Conservation (phyloP, 805 yeast genomes). For the Metschnikowia cerradonensis region DNA sequence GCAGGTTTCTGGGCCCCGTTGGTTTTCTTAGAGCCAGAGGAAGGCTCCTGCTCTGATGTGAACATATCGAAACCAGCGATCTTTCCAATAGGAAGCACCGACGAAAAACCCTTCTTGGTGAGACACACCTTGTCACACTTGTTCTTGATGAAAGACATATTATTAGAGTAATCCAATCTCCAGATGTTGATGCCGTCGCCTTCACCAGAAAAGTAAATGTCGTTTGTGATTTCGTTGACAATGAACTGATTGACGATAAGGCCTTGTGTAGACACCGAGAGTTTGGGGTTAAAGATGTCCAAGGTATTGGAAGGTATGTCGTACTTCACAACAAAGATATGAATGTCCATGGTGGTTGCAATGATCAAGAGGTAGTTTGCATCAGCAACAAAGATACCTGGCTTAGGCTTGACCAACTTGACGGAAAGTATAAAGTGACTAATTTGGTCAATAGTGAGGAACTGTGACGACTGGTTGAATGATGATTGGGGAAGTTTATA, state of each 20-base stretch:
- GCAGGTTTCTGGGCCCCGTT: constrained; percentile 7
- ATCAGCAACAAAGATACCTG: constrained; percentile 71
- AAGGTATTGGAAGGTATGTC: constrained; percentile 42
- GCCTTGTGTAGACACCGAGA: constrained; percentile 78
- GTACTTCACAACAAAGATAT: constrained; percentile 68
- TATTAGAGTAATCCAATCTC: constrained; percentile 79
- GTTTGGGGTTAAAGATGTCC: constrained; percentile 76
- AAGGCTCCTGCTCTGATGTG: constrained; percentile 20
- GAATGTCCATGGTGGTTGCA: constrained; percentile 76
- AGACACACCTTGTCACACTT: constrained; percentile 80
- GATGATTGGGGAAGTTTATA: constrained; percentile 53
- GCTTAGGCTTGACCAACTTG: constrained; percentile 74
- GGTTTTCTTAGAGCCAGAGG: constrained; percentile 9
- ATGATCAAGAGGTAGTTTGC: constrained; percentile 71
- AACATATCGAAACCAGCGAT: constrained; percentile 33
- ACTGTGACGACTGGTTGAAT: constrained; percentile 46
- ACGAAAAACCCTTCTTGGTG: constrained; percentile 55
- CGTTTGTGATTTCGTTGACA: constrained; percentile 60
- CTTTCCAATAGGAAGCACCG: constrained; percentile 35
- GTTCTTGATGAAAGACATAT: constrained; percentile 83
- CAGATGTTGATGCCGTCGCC: constrained; percentile 77
- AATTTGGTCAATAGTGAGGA: constrained; percentile 77
- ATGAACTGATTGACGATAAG: constrained; percentile 62
- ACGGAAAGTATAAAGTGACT: constrained; percentile 74
- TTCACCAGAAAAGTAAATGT: constrained; percentile 79